Base-by-base conservation (phyloP, 1,284 basidiomycete species). In the Pseudozyma hubeiensis region DNA sequence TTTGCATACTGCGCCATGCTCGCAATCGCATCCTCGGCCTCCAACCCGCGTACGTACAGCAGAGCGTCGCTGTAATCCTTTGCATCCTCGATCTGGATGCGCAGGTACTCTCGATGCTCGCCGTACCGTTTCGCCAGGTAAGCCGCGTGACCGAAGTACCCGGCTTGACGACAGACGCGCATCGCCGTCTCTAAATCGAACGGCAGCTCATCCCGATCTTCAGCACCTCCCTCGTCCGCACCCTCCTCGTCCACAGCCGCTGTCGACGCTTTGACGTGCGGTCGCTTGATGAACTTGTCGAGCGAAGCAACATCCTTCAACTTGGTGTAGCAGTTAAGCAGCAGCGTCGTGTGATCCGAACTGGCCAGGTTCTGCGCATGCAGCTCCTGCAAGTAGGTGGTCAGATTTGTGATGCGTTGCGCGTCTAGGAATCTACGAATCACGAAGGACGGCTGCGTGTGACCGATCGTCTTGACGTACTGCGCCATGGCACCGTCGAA, bases 151-250 rank as follows among this genome's bases (percentile, higher is more conserved):
- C 93, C 91, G 80, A 92, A 97, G 85, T 97, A 99, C 0, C 94
- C 93, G 0, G 94, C 96, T 84, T 98, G 96, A 19, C 96, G 88
- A 83, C 95, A 98, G 10, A 99, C 96, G 0, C 93, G 89, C 67
- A 99, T 97, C 0, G 94, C 97, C 0, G 96, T 98, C 63, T 96
- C 94, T 35, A 99, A 88, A 81, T 99, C 97, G 80, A 99, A 99
- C 0, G 94, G 94, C 1, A 96, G 88, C 79, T 93, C 93, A 50
- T 80, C 78, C 16, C 65, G 40, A 39, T 69, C 69, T 11, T 64
- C 66, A 4, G 89, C 89, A 9, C 85, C 87, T 11, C 81, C 81
- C 13, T 13, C 62, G 45, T 53, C 53, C 34, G 13, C 87, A 85
- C 17, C 85, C 30, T 47, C 67, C 16, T 47, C 64, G n/a, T 70